A percentile compares a stretch with the other conserved stretches of the same genome.
Evolutionary conservation across 306 rosid species (phyloP).

Genomic region (Malus fusca): DNA sequence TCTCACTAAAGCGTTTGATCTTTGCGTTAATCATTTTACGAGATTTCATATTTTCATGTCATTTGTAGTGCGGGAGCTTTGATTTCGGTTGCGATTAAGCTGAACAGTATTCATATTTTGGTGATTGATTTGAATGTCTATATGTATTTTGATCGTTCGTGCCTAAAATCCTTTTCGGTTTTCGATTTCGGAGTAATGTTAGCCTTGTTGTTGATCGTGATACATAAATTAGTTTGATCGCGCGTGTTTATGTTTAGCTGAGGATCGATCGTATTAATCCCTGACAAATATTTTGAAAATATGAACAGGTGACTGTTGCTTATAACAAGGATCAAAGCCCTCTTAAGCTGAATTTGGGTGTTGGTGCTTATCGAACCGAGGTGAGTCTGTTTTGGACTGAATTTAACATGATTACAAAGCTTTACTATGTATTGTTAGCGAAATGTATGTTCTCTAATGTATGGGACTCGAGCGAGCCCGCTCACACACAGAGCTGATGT

Average conservation of each 20-base stretch:
- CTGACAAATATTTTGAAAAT: background rate
- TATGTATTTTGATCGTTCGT: background rate
- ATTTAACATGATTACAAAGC: background rate
- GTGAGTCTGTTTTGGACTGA: slow-evolving; percentile 28
- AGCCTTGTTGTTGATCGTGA: background rate
- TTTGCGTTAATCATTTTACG: no score
- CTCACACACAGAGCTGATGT: background rate
- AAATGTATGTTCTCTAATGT: background rate
- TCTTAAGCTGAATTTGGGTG: slow-evolving; percentile 82
- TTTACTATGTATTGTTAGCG: background rate
- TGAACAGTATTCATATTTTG: background rate
- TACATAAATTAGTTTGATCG: background rate
- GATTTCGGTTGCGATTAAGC: background rate
- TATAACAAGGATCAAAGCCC: slow-evolving; percentile 93
- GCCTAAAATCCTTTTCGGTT: background rate
- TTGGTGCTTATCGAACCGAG: slow-evolving; percentile 98
- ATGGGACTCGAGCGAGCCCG: background rate
- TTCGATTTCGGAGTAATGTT: background rate
- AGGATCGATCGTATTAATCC: background rate
- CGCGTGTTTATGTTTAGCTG: background rate
- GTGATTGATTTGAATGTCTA: background rate
- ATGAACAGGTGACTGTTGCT: slow-evolving; percentile 75
- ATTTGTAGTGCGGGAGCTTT: background rate
- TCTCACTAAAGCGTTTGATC: background rate
- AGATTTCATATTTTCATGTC: background rate